A percentile compares a stretch with the other conserved stretches of the same genome.
Conservation (phyloP, 116 monocot species). For the Zostera marina region DNA sequence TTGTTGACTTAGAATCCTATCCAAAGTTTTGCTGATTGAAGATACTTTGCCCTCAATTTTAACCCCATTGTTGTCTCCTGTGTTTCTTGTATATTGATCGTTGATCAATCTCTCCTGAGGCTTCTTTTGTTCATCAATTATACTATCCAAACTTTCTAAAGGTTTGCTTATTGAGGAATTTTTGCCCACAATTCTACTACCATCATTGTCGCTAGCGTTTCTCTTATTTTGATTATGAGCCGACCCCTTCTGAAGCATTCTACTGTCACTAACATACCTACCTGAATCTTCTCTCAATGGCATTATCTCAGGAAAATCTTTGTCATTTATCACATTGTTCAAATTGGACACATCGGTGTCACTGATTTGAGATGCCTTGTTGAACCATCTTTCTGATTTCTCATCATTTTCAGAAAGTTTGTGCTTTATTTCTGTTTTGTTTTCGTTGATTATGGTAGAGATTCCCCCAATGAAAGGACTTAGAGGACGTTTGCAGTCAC, state of each 20-base stretch:
- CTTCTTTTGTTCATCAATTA: background rate
- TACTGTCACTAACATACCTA: constrained; percentile 60
- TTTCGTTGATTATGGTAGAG: constrained; percentile 11
- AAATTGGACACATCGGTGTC: constrained; percentile 40
- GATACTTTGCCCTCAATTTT: constrained; percentile 19
- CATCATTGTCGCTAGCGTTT: constrained; percentile 9
- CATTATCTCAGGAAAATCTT: constrained; percentile 78
- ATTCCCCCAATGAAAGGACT: constrained; percentile 25
- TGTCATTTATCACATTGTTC: constrained; percentile 36
- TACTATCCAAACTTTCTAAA: too few species aligned
- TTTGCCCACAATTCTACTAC: constrained; percentile 8
- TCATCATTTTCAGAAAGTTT: constrained; percentile 56
- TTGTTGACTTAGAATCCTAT: constrained; percentile 57
- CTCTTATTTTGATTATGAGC: constrained; percentile 29
- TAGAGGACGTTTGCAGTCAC: constrained; percentile 67
- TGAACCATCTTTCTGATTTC: constrained; percentile 79
- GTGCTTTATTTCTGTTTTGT: constrained; percentile 30
- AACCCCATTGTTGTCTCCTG: constrained; percentile 1
- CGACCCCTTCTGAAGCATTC: constrained; percentile 54
- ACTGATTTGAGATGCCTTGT: constrained; percentile 43
- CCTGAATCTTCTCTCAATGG: constrained; percentile 47
- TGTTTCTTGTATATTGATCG: too few species aligned
- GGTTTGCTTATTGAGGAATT: constrained; percentile 48
- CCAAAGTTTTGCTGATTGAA: constrained; percentile 48
- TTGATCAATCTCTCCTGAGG: too few species aligned